These are phyloP conservation scores for Pichia sp. DNA, from an alignment of 1,139 yeast species.

Conservation along the genomic window DNA sequence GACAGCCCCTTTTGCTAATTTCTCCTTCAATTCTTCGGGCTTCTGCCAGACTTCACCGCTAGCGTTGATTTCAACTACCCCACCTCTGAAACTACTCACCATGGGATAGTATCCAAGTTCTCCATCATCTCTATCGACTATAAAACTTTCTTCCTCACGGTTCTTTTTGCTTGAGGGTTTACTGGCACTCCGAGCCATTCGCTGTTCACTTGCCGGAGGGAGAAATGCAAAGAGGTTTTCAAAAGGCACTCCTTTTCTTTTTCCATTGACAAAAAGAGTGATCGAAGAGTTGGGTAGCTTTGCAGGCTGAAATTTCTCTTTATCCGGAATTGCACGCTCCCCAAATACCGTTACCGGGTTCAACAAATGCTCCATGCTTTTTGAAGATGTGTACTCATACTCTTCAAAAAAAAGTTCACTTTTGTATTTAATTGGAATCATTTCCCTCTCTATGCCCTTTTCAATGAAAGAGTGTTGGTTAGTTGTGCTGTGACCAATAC, in stretches of 20 bases:
- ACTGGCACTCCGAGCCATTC: slow-evolving; percentile 9
- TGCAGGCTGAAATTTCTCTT: slow-evolving; percentile 38
- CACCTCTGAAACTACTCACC: slow-evolving; percentile 77
- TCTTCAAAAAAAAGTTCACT: slow-evolving; percentile 79
- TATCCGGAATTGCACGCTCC: slow-evolving; percentile 50
- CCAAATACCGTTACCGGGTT: slow-evolving; percentile 72
- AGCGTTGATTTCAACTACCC: slow-evolving; percentile 63
- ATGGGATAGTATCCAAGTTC: slow-evolving; percentile 88
- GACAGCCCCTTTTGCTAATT: slow-evolving; percentile 31
- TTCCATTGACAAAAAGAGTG: slow-evolving; percentile 74
- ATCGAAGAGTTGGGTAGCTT: slow-evolving; percentile 55
- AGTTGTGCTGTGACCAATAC: background rate
- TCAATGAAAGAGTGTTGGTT: slow-evolving; percentile 9
- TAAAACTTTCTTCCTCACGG: slow-evolving; percentile 19
- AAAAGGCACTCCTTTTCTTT: slow-evolving; percentile 58
- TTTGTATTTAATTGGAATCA: slow-evolving; percentile 82
- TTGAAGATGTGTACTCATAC: slow-evolving; percentile 75
- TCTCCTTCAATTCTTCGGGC: slow-evolving; percentile 37
- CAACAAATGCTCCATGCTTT: slow-evolving; percentile 68
- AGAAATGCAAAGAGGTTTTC: slow-evolving; percentile 68
- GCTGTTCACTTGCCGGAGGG: slow-evolving; percentile 61
- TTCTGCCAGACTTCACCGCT: slow-evolving; percentile 58
- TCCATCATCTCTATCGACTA: slow-evolving; percentile 59
- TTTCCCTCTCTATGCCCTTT: slow-evolving; percentile 59
- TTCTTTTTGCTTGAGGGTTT: slow-evolving; percentile 37